Conservation (phyloP, 78 protist genomes). For the Dictyostelium intermedium region DNA sequence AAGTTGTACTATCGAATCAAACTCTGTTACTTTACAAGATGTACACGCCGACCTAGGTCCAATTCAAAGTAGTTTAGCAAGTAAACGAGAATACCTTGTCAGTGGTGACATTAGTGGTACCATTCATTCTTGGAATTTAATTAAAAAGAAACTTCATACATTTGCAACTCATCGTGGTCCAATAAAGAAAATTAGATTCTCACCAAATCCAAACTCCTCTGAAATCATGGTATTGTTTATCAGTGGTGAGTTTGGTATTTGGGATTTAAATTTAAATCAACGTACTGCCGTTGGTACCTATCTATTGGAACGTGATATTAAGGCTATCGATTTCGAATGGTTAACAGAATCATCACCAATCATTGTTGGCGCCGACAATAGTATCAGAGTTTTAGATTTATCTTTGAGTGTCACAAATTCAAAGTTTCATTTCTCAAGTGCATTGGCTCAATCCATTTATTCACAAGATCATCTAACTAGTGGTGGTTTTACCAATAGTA, state of each 20-base stretch:
- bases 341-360: conserved; percentile 28
- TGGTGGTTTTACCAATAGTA: background rate
- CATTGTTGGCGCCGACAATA: conserved; percentile 18
- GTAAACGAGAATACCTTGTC: conserved; percentile 38
- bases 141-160: background rate
- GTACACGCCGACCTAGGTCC: conserved; percentile 11
- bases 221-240: conserved; percentile 53
- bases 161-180: conserved; percentile 43
- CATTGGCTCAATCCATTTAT: background rate
- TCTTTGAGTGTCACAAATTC: conserved; percentile 32
- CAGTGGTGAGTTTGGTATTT: conserved; percentile 67
- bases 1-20: conserved; percentile 49
- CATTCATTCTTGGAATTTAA: conserved; percentile 32
- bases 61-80: background rate
- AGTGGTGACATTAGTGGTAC: conserved; percentile 49
- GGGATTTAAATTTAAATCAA: conserved; percentile 13
- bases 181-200: conserved; percentile 51
- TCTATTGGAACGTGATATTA: conserved; percentile 41
- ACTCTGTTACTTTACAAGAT: conserved; percentile 43
- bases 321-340: conserved; percentile 73
- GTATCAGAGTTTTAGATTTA: conserved; percentile 31
- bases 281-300: conserved; percentile 11
- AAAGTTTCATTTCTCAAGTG: background rate
- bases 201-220: background rate
- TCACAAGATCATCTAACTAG: background rate